Evolutionary conservation across 495 filamentous ascomycete species (phyloP).

Genomic region (Penicillium malachiteum): DNA sequence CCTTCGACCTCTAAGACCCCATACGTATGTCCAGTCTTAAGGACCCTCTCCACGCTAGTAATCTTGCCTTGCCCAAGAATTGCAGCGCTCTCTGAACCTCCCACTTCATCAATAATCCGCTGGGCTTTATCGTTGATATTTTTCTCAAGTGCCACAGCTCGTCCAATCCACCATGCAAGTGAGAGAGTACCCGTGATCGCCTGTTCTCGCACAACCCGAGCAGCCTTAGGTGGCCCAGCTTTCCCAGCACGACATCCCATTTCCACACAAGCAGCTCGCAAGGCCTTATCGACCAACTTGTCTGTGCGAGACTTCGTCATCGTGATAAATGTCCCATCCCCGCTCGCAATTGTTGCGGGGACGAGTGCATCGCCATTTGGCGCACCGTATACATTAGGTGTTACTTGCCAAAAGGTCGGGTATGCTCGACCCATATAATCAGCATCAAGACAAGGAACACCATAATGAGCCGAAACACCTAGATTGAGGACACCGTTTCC

Average conservation of each 20-base stretch:
- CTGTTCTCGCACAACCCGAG: constrained; percentile 26
- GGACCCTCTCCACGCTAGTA: constrained; percentile 51
- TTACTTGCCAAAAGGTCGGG: constrained; percentile 35
- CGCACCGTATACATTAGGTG: constrained; percentile 28
- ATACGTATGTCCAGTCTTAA: constrained; percentile 33
- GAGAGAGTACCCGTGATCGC: constrained; percentile 39
- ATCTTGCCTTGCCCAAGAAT: constrained; percentile 64
- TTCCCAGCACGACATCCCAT: constrained; percentile 34
- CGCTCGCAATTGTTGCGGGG: constrained; percentile 36
- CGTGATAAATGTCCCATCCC: constrained; percentile 34
- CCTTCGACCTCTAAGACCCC: constrained; percentile 41
- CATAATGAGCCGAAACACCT: constrained; percentile 25
- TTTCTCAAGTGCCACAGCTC: constrained; percentile 51
- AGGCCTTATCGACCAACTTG: constrained; percentile 29
- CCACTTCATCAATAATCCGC: constrained; percentile 56
- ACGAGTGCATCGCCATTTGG: constrained; percentile 26
- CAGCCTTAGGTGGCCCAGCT: constrained; percentile 29
- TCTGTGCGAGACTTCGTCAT: constrained; percentile 38
- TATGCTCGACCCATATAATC: constrained; percentile 41
- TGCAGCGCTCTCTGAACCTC: constrained; percentile 48
- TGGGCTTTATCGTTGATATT: constrained; percentile 47
- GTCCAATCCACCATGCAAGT: constrained; percentile 46
- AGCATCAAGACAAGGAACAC: constrained; percentile 34
- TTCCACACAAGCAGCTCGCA: constrained; percentile 33
- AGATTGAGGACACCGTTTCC: constrained; percentile 37